Evolutionary conservation across 495 filamentous ascomycete species (phyloP).

Genomic region (Hypoxylon cercidicola): DNA sequence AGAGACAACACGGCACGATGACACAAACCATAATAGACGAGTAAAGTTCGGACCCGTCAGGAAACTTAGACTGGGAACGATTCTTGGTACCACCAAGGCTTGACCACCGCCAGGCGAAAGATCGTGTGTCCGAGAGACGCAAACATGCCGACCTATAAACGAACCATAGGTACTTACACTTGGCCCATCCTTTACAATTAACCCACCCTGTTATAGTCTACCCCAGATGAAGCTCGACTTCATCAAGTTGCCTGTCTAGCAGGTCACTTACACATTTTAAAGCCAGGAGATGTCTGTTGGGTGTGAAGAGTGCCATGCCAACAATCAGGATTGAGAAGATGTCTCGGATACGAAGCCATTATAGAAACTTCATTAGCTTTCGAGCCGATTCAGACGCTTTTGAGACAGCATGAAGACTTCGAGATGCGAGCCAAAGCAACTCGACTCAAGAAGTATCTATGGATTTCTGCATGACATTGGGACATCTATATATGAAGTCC

Average conservation of each 20-base stretch:
- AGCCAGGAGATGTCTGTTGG: not conserved
- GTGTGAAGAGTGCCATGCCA: not conserved
- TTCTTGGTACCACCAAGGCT: constrained; percentile 7
- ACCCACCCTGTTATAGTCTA: no score
- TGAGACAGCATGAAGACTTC: not conserved
- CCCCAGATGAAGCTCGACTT: no score
- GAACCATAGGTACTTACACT: no score
- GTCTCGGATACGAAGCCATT: not conserved
- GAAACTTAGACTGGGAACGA: constrained; percentile 4
- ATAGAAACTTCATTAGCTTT: not conserved
- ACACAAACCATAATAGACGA: constrained; percentile 7
- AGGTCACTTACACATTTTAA: no score
- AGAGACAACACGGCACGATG: constrained; percentile 22
- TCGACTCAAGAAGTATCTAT: not conserved
- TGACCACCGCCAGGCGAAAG: no score
- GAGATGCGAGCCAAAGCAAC: not conserved
- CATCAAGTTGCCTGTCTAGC: no score
- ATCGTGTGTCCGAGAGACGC: no score
- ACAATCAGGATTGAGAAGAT: not conserved
- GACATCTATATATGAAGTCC: not conserved
- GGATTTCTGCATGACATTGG: not conserved
- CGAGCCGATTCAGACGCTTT: not conserved
- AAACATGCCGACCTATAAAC: no score
- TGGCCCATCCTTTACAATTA: no score
- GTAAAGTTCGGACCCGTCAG: constrained; percentile 12